Evolutionary conservation across 345 rosid genomes (phyloP).

Genomic region (Acer negundo): DNA sequence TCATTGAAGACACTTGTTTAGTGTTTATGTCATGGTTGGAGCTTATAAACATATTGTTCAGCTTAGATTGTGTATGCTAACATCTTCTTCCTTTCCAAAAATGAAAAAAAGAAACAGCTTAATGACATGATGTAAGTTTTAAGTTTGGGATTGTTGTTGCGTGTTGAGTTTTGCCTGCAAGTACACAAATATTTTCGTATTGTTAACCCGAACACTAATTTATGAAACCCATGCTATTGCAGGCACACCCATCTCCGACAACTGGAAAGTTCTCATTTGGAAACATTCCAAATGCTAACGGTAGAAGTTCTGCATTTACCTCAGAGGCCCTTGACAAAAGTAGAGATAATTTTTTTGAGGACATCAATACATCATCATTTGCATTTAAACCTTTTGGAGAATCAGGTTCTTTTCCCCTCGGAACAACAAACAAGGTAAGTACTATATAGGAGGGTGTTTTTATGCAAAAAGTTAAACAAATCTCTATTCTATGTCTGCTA

Average conservation of each 20-base stretch:
- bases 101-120: not conserved
- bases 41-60: not conserved
- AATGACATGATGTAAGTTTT: not conserved
- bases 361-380: constrained; percentile 59
- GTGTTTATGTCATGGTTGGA: not conserved
- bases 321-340: constrained; percentile 47
- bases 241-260: constrained; percentile 96
- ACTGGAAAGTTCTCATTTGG: constrained; percentile 75
- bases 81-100: not conserved
- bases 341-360: constrained; percentile 65
- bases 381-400: constrained; percentile 72
- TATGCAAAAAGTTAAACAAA: not conserved
- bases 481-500: not conserved
- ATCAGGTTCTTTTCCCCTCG: constrained; percentile 48
- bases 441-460: not conserved
- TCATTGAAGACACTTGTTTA: not conserved
- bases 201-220: not conserved
- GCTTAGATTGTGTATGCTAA: constrained; percentile 1
- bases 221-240: constrained; percentile 25
- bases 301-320: constrained; percentile 32
- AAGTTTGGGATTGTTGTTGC: not conserved
- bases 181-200: not conserved
- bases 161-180: not conserved
- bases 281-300: constrained; percentile 40
- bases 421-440: constrained; percentile 50